Evolutionary conservation across 495 filamentous ascomycete genomes (phyloP).

Genomic region (Penicillium crystallinum): DNA sequence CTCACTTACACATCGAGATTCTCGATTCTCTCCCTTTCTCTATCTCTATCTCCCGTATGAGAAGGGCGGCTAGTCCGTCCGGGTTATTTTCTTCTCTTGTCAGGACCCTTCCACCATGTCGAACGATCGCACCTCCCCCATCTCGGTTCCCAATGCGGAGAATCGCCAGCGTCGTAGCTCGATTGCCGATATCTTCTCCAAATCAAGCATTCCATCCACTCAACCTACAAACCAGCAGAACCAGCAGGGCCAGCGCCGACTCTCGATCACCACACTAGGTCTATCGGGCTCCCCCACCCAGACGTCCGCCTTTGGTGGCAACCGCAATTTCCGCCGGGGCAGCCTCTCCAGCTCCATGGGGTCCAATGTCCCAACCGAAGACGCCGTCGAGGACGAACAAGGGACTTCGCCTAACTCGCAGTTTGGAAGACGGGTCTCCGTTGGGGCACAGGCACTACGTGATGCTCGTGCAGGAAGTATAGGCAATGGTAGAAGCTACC

Average conservation of each 20-base stretch:
- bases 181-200: conserved; percentile 46
- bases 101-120: conserved; percentile 35
- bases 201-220: conserved; percentile 20
- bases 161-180: conserved; percentile 44
- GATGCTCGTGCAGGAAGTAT: conserved; percentile 53
- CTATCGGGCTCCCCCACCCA: conserved; percentile 73
- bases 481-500: conserved; percentile 43
- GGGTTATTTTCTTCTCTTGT: conserved; percentile 8
- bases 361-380: conserved; percentile 72
- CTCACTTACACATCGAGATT: background rate
- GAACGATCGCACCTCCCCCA: conserved; percentile 45
- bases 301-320: conserved; percentile 47
- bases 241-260: conserved; percentile 57
- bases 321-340: conserved; percentile 53
- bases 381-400: conserved; percentile 79
- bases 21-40: conserved; percentile 1
- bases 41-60: conserved; percentile 11
- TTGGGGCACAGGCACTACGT: conserved; percentile 80
- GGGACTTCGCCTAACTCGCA: conserved; percentile 58
- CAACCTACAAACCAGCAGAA: conserved; percentile 42
- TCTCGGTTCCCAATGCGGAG: conserved; percentile 38
- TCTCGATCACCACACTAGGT: conserved; percentile 83
- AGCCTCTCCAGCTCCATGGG: conserved; percentile 70
- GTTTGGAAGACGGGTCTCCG: conserved; percentile 82
- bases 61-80: conserved; percentile 32